Evolutionary conservation across 345 rosid species (phyloP).

Genomic region (Orychophragmus violaceus): DNA sequence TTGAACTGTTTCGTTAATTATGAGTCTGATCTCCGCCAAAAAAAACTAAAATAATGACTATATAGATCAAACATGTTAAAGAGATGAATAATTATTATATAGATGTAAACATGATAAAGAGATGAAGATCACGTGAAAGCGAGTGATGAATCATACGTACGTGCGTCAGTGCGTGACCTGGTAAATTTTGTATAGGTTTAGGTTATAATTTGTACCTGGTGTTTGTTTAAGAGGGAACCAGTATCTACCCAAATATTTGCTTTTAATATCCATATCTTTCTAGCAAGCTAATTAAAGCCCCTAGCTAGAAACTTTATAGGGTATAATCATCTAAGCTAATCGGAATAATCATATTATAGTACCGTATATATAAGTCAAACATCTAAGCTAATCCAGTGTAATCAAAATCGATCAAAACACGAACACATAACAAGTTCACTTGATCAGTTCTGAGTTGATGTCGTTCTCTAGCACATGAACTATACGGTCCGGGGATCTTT

Average conservation of each 20-base stretch:
- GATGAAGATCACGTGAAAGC: slow-evolving; percentile 17
- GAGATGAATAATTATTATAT: neutral
- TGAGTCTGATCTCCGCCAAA: neutral
- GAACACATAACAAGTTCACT: neutral
- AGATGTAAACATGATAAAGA: neutral
- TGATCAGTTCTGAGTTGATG: neutral
- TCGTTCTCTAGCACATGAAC: neutral
- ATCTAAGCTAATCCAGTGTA: neutral
- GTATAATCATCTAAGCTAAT: no score
- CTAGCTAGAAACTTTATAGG: neutral
- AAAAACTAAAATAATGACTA: neutral
- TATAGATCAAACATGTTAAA: neutral
- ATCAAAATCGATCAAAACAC: neutral
- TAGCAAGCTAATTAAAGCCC: neutral
- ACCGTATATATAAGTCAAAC: neutral
- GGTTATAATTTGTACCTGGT: neutral
- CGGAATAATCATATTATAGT: neutral
- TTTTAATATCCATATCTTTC: neutral
- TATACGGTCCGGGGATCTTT: neutral
- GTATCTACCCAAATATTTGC: slow-evolving; percentile 6
- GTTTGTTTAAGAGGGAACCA: slow-evolving; percentile 20
- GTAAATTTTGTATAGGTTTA: neutral
- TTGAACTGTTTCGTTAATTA: neutral
- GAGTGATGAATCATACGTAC: neutral
- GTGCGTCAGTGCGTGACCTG: neutral